Percentiles rank a stretch among this genome's conserved stretches.
Evolutionary conservation across 257 asterid genomes (phyloP).

Genomic region (Linaria vulgaris): DNA sequence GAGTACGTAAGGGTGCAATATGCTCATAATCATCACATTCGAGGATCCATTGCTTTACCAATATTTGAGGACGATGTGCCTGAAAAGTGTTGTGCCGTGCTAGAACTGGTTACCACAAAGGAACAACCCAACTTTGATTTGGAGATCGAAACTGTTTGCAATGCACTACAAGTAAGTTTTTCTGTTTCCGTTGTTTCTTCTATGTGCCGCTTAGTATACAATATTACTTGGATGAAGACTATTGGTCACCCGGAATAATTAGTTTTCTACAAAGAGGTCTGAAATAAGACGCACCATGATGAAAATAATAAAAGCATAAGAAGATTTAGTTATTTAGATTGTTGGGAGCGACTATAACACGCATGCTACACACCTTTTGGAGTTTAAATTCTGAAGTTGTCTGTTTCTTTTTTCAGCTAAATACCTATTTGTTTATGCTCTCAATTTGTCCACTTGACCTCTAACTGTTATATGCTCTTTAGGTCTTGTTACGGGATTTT

Average conservation of each 20-base stretch:
- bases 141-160: constrained; percentile 54
- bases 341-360: neutral
- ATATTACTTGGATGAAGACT: neutral
- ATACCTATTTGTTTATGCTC: too few species aligned
- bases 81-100: constrained; percentile 61
- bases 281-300: neutral
- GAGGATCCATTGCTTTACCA: constrained; percentile 80
- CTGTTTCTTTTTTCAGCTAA: too few species aligned
- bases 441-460: too few species aligned
- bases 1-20: constrained; percentile 62
- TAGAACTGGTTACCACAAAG: constrained; percentile 62
- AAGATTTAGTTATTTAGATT: neutral
- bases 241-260: too few species aligned
- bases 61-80: constrained; percentile 48
- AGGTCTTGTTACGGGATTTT: too few species aligned
- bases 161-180: constrained; percentile 53
- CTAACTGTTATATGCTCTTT: too few species aligned
- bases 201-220: neutral
- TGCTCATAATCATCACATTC: constrained; percentile 56
- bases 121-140: constrained; percentile 54
- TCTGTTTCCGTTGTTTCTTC: neutral
- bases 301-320: neutral
- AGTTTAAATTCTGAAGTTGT: too few species aligned
- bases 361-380: too few species aligned
- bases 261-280: too few species aligned